phyloP scores from a whole-genome alignment of 2,329 filamentous ascomycete genomes.

The Plectosphaerella sp. region DNA sequence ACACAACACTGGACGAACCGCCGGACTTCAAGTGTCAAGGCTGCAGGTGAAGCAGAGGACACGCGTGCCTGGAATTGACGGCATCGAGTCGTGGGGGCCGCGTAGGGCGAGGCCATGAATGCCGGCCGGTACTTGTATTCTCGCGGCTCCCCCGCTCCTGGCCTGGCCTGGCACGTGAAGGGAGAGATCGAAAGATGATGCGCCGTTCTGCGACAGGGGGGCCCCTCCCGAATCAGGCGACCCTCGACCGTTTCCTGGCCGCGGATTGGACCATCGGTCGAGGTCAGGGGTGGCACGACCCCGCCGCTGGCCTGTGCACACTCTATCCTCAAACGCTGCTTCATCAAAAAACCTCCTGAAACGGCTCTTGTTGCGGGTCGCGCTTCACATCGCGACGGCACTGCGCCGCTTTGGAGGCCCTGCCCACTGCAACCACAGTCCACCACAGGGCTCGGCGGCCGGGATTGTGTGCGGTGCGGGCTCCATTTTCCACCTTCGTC shows the following conservation, averaged over 20 bases:
- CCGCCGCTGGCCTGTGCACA: neutral
- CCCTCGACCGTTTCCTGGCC: neutral
- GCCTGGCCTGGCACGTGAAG: slow-evolving; percentile 16
- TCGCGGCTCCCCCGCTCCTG: slow-evolving; percentile 11
- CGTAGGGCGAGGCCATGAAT: too few species aligned
- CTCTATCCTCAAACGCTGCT: neutral
- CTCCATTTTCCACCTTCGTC: neutral
- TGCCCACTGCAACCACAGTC: too few species aligned
- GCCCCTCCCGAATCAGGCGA: neutral
- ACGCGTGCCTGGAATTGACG: too few species aligned
- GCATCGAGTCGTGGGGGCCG: too few species aligned
- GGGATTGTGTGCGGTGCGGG: neutral
- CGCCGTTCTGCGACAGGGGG: neutral
- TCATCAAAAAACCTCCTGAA: neutral
- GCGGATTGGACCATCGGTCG: neutral
- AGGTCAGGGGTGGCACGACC: neutral
- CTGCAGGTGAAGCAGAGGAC: too few species aligned
- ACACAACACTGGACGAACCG: too few species aligned
- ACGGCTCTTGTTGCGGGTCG: neutral
- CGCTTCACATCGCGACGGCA: neutral
- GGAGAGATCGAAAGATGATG: neutral
- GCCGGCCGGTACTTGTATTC: slow-evolving; percentile 14
- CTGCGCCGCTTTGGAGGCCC: too few species aligned
- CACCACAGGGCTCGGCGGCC: neutral
- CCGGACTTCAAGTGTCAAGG: too few species aligned